Base-by-base conservation (phyloP, 495 filamentous ascomycete genomes). In the Aspergillus coremiiformis region DNA sequence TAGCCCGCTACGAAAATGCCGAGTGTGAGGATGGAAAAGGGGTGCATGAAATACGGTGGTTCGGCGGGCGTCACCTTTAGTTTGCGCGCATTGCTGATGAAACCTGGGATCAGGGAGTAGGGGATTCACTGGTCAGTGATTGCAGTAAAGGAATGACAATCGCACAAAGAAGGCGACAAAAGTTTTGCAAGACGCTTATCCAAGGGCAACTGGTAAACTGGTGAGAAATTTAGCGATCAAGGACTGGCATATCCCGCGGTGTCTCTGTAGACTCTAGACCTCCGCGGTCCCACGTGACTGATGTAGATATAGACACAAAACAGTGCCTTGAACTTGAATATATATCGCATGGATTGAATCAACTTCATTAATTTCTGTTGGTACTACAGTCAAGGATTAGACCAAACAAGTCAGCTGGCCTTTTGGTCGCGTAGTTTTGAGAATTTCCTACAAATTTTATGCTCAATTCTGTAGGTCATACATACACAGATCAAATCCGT, bases 1-100 rank as follows among this genome's bases (percentile, higher is more conserved):
- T 99, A 99, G 70, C 93, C 93, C 72, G 93, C 92, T 77, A 97
- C 84, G 74, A 99, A 99, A 78, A 99, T 95, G 66, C 85, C 90
- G 72, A 94, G 83, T 51, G 90, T 91, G 71, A 95, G 79, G 67
- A 89, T 74, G 59, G 90, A 95, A 74, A 96, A 95, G 66, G 90
- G 87, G 89, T 95, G 89, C 90, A 96, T 96, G 77, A 83, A 89
- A 78, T 61, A 72, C 59, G 59, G 55, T 60, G 55, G 58, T 61
- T 66, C 52, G 56, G 55, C 58, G 59, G 53, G 51, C 57, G 56
- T 53, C 58, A 54, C 52, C 59, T 66, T n/a, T 56, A 65, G 58
- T 56, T 66, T 54, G 61, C 66, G 63, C 63, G 65, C 65, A 71
- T 71, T 57, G 64, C 63, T 63, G 53, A 45, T 47, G 44, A 35